Evolutionary conservation across 2,329 filamentous ascomycete genomes (phyloP).

Genomic region (Acrocalymma vagum): DNA sequence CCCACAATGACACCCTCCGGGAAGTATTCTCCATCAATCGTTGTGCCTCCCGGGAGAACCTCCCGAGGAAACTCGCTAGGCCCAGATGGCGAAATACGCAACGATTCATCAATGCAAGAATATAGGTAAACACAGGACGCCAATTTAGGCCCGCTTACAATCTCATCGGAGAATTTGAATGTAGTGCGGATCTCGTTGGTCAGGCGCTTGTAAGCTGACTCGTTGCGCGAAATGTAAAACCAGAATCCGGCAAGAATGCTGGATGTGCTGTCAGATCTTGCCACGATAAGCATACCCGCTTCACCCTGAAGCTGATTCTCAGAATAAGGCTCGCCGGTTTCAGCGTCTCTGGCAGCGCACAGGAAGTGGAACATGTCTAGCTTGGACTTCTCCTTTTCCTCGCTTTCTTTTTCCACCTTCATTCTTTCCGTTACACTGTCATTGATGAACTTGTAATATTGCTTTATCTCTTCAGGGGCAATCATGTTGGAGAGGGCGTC

Average conservation of each 20-base stretch:
- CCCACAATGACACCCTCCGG: constrained; percentile 32
- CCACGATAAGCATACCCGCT: constrained; percentile 12
- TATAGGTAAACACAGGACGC: constrained; percentile 36
- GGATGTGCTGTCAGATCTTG: constrained; percentile 14
- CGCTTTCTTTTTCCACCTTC: constrained; percentile 1
- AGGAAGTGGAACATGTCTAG: constrained; percentile 52
- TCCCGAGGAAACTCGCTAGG: constrained; percentile 35
- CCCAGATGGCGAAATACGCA: constrained; percentile 36
- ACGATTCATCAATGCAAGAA: constrained; percentile 42
- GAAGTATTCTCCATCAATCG: constrained; percentile 27
- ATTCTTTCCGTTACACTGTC: constrained; percentile 7
- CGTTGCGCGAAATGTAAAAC: constrained; percentile 19
- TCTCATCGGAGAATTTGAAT: constrained; percentile 24
- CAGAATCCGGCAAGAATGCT: constrained; percentile 8
- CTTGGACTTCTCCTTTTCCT: not conserved
- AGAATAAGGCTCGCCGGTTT: constrained; percentile 42
- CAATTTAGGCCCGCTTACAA: constrained; percentile 26
- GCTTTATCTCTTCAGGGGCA: constrained; percentile 3
- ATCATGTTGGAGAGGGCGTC: constrained; percentile 3
- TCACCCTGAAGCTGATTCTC: constrained; percentile 44
- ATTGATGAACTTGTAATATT: constrained; percentile 11
- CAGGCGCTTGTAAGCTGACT: not conserved
- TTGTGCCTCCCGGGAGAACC: constrained; percentile 33
- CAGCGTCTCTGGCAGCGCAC: constrained; percentile 47
- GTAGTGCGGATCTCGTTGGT: constrained; percentile 5